phyloP scores from a whole-genome alignment of 345 rosid genomes.

The Lepidium aucheri region DNA sequence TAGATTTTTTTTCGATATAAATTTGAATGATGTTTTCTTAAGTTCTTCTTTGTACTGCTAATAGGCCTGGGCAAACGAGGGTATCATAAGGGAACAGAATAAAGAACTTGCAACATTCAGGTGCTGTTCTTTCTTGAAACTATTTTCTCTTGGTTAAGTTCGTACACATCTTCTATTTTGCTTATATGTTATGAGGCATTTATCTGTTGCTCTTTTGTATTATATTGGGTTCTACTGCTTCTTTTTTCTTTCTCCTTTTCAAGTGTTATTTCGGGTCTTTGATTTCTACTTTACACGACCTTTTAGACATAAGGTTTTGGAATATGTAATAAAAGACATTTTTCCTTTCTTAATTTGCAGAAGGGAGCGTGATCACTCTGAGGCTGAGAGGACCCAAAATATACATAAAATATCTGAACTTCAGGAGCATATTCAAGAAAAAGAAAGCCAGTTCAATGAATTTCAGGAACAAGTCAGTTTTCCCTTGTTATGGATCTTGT shows the following conservation, averaged over 20 bases:
- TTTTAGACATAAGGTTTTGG: neutral
- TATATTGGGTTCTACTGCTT: neutral
- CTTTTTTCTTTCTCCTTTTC: neutral
- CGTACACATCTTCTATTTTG: conserved; percentile 20
- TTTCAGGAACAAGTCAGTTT: conserved; percentile 83
- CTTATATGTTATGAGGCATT: neutral
- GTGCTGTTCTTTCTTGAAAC: conserved; percentile 20
- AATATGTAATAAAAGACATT: neutral
- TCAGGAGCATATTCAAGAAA: conserved; percentile 88
- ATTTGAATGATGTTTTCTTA: neutral
- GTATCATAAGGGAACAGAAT: conserved; percentile 69
- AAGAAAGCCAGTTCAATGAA: conserved; percentile 75
- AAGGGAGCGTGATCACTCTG: conserved; percentile 97
- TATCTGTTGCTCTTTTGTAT: neutral
- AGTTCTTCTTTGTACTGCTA: neutral
- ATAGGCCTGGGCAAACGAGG: conserved; percentile 93
- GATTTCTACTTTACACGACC: neutral
- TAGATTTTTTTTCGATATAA: neutral
- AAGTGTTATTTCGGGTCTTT: neutral
- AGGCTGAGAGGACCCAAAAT: conserved; percentile 85
- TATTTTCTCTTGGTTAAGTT: neutral
- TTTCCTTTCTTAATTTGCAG: conserved; percentile 33
- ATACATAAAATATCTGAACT: conserved; percentile 71
- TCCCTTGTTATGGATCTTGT: neutral
- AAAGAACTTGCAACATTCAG: conserved; percentile 76